Base-by-base conservation (phyloP, 139 green algal species). In the Chlamydomonas incerta region DNA sequence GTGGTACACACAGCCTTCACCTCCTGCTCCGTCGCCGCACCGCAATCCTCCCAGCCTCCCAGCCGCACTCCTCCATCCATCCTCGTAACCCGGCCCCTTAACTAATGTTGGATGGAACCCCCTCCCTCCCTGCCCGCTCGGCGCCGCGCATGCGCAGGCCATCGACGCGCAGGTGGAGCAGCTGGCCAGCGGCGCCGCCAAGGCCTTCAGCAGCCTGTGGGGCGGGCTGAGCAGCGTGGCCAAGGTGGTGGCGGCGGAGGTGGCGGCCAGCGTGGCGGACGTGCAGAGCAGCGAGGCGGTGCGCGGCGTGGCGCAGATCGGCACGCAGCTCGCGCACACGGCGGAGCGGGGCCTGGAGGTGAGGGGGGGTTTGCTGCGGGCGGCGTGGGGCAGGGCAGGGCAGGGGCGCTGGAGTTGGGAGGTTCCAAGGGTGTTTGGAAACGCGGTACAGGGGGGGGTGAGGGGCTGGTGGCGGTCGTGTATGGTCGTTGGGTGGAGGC, bases 81-180 rank as follows among this genome's bases (percentile, higher is more conserved):
- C n/a, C n/a, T n/a, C n/a, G n/a, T n/a, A n/a, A n/a, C n/a, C n/a
- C n/a, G n/a, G n/a, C n/a, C n/a, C n/a, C n/a, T n/a, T n/a, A n/a
- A n/a, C n/a, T n/a, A n/a, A n/a, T n/a, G n/a, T n/a, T n/a, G n/a
- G n/a, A n/a, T n/a, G n/a, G n/a, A n/a, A n/a, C n/a, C n/a, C n/a
- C n/a, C n/a, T n/a, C n/a, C n/a, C n/a, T n/a, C n/a, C n/a, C n/a
- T n/a, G n/a, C n/a, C n/a, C n/a, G n/a, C n/a, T n/a, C n/a, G n/a
- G n/a, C n/a, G n/a, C n/a, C n/a, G n/a, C n/a, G n/a, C n/a, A n/a
- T n/a, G n/a, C 3, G 5, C 83, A 93, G 90, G 88, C 57, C 33
- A 87, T 93, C 66, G 90, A 93, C 31, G 86, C 91, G 3, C 86
- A 92, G 70, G 82, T 93, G 33, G 90, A 92, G 73, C 73, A 89